Conservation (phyloP, 352 stramenopile genomes). For the Globisporangium splendens region DNA sequence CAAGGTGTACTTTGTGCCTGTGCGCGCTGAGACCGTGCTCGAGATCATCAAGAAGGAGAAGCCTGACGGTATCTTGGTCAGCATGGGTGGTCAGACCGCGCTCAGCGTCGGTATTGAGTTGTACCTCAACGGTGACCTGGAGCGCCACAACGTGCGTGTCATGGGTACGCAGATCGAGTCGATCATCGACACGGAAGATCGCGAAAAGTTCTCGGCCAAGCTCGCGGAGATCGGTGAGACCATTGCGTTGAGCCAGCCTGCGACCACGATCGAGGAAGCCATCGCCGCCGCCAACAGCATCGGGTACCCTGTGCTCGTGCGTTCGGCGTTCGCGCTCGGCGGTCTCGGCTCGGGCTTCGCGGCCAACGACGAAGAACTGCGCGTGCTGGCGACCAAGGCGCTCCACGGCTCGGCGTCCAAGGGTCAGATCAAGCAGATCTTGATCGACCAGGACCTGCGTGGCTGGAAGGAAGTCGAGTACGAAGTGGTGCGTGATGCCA, state of each 20-base stretch:
- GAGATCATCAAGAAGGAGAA: slow-evolving; percentile 76
- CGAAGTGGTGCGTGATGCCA: slow-evolving; percentile 95
- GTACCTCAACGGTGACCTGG: slow-evolving; percentile 71
- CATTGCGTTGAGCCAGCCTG: slow-evolving; percentile 88
- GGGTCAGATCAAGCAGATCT: slow-evolving; percentile 90
- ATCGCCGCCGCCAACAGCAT: slow-evolving; percentile 90
- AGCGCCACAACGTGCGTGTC: slow-evolving; percentile 75
- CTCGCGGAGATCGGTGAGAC: slow-evolving; percentile 93
- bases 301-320: slow-evolving; percentile 94
- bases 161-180: slow-evolving; percentile 92
- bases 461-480: slow-evolving; percentile 99
- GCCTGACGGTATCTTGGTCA: slow-evolving; percentile 91
- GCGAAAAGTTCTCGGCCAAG: slow-evolving; percentile 93
- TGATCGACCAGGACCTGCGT: slow-evolving; percentile 96
- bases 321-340: slow-evolving; percentile 92
- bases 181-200: slow-evolving; percentile 94
- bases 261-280: slow-evolving; percentile 89
- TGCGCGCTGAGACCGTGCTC: slow-evolving; percentile 89
- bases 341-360: slow-evolving; percentile 91
- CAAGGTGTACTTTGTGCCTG: slow-evolving; percentile 97
- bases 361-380: slow-evolving; percentile 86
- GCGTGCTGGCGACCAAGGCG: slow-evolving; percentile 87
- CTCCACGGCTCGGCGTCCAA: slow-evolving; percentile 90
- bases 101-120: slow-evolving; percentile 97
- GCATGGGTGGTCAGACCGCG: slow-evolving; percentile 94